Percentiles rank a stretch among this genome's conserved stretches.
Evolutionary conservation across 2,329 filamentous ascomycete species (phyloP).

Genomic region (Pseudogymnoascus sp.): DNA sequence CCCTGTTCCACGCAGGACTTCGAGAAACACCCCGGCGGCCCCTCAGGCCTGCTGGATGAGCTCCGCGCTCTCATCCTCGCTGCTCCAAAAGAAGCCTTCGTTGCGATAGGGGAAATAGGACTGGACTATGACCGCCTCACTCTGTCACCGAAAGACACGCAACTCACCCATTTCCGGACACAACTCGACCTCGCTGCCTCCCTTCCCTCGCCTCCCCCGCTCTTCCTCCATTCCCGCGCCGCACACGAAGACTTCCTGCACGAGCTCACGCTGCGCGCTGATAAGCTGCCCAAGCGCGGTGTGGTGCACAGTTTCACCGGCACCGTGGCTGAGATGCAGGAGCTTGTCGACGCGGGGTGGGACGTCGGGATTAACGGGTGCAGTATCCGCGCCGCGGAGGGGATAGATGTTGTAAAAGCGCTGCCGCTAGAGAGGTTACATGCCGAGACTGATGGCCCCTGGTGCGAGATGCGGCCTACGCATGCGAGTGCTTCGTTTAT

Average conservation of each 20-base stretch:
- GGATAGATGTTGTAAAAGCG: constrained; percentile 72
- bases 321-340: constrained; percentile 71
- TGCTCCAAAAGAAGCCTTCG: constrained; percentile 38
- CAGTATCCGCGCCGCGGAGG: constrained; percentile 89
- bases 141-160: constrained; percentile 68
- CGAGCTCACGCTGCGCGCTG: constrained; percentile 56
- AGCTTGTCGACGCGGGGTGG: constrained; percentile 70
- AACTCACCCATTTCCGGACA: constrained; percentile 74
- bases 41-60: constrained; percentile 42
- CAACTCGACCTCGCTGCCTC: constrained; percentile 41
- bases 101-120: constrained; percentile 90
- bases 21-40: constrained; percentile 45
- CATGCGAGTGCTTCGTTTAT: constrained; percentile 55
- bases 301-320: constrained; percentile 96
- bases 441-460: constrained; percentile 95
- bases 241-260: constrained; percentile 77
- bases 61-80: constrained; percentile 58
- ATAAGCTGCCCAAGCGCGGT: constrained; percentile 62
- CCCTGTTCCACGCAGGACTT: constrained; percentile 82
- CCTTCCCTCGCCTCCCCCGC: constrained; percentile 57
- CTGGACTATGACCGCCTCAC: constrained; percentile 92
- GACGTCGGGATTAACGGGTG: constrained; percentile 96
- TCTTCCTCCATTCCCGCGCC: constrained; percentile 88
- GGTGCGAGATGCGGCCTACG: constrained; percentile 87
- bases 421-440: constrained; percentile 75